Evolutionary conservation across 2,329 filamentous ascomycete species (phyloP), one percentile per base, ranked within the genome.

Genomic region (Diaporthe sp.): DNA sequence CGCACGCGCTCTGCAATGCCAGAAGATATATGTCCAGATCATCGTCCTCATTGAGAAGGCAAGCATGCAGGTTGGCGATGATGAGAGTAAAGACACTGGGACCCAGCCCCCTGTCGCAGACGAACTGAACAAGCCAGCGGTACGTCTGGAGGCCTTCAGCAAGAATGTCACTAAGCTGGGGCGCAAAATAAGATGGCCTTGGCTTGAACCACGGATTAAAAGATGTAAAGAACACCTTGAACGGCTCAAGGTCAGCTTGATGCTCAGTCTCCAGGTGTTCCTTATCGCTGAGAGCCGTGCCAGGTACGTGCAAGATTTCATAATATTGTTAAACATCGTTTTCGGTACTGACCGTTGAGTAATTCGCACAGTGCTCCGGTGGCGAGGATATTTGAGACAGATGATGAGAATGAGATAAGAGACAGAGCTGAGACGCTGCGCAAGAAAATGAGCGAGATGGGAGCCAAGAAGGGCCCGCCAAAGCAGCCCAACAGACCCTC

Each of bases 171-270:
- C 60, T n/a, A 62, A 42, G 39, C n/a, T 62, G 3, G 39, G 60
- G 4, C 60, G 60, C 7, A 62, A 42, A 25, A 62, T 62, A 15
- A 62, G n/a, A n/a, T 62, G 60, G 60, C 39, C 60, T 44, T 62
- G 60, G 60, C 60, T 62, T 5, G 60, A 62, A 15, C 60, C 39
- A 8, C 60, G 60, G 60, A 62, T 62, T 13, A 62, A 62, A 31
- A 13, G 60, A 25, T 62, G 60, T 7, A 39, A 62, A 3, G 39
- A 62, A 10, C 60, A 44, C 25, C 60, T 62, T 8, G 60, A n/a
- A 44, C 60, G 39, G 34, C 37, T 62, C 13, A 62, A 62, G 39
- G 3, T 28, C 0, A 62, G 8, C 25, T 62, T 62, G 10, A 10
- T 62, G 60, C 60, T 62, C 3, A 62, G 39, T 19, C 60, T 62